Base-by-base conservation (phyloP, 345 rosid genomes). In the Jatropha curcas region DNA sequence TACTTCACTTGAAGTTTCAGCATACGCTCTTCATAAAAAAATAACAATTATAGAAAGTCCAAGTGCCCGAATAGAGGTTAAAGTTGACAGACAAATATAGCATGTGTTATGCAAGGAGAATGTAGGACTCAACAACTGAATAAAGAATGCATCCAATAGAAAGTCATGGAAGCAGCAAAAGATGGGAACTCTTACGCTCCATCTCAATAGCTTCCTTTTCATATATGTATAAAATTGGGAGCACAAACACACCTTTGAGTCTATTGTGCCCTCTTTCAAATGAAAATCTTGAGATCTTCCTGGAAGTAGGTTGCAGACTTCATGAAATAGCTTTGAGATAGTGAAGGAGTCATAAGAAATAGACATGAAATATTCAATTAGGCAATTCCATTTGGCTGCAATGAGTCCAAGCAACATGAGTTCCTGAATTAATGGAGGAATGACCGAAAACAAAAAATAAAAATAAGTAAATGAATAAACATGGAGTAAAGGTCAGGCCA, bases 391-490 rank as follows among this genome's bases (percentile, higher is more conserved):
- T 79, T 82, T 84, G 65, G 80, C 84, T 55, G 81, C 67, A 65
- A 85, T 58, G 70, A 89, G 85, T 74, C 98, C 98, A 59, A 89
- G 75, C 77, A 93, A 83, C 82, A 93, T 31, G 39, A 93, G 86
- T 81, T 93, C 97, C 97, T 93, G 84, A 53, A 68, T 68, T 80
- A 78, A 77, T 33, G 59, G 22, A 34, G 22, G 39, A 52, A 71
- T 67, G 0, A 0, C 41, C n/a, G n/a, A n/a, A n/a, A n/a, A n/a
- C n/a, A n/a, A n/a, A n/a, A n/a, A n/a, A n/a, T n/a, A n/a, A n/a
- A n/a, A n/a, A n/a, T n/a, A n/a, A 4, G 20, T 17, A 14, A 79
- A 65, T 28, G 46, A 27, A 24, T 2, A 12, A 6, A 46, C 14
- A 43, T 5, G 25, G 14, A 65, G 24, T 45, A 12, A 46, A 60